Percentiles rank a stretch among this genome's conserved stretches.
Conservation (phyloP, 2,329 filamentous ascomycete genomes). For the Colletotrichum simmondsii region DNA sequence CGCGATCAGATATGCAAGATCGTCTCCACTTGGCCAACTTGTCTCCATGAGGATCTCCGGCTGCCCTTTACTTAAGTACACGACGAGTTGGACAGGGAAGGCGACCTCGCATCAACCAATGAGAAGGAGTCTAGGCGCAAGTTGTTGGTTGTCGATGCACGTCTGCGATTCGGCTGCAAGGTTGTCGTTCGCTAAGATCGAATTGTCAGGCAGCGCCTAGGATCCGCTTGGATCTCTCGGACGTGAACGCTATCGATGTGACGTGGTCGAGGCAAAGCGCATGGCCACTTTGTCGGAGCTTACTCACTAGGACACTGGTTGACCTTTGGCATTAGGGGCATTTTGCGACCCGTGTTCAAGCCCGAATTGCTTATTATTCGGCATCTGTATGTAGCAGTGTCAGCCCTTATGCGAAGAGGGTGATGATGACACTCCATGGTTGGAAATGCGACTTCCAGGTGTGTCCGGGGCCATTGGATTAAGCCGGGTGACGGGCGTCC, state of each 20-base stretch:
- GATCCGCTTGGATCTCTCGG: slow-evolving; percentile 31
- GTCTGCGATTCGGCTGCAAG: slow-evolving; percentile 10
- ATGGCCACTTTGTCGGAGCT: neutral
- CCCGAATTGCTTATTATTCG: neutral
- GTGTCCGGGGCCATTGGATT: neutral
- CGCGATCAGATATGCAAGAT: neutral
- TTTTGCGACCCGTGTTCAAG: neutral
- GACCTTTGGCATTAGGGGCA: neutral
- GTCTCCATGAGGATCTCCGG: neutral
- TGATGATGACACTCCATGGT: neutral
- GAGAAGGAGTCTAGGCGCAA: neutral
- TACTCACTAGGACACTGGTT: neutral
- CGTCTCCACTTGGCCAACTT: neutral
- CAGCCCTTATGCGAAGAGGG: neutral
- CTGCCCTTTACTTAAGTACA: neutral
- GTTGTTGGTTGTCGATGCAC: neutral
- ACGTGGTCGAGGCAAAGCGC: slow-evolving; percentile 21
- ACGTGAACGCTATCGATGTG: slow-evolving; percentile 16
- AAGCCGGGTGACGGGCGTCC: slow-evolving; percentile 18
- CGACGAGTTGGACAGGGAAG: slow-evolving; percentile 1
- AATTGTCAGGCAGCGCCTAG: slow-evolving; percentile 14
- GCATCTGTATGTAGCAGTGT: neutral
- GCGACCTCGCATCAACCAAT: neutral
- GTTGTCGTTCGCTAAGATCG: slow-evolving; percentile 21
- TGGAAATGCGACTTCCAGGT: neutral